These are phyloP conservation scores for Volvox carteri DNA, from an alignment of 163 green algal genomes.

Conservation along the genomic window DNA sequence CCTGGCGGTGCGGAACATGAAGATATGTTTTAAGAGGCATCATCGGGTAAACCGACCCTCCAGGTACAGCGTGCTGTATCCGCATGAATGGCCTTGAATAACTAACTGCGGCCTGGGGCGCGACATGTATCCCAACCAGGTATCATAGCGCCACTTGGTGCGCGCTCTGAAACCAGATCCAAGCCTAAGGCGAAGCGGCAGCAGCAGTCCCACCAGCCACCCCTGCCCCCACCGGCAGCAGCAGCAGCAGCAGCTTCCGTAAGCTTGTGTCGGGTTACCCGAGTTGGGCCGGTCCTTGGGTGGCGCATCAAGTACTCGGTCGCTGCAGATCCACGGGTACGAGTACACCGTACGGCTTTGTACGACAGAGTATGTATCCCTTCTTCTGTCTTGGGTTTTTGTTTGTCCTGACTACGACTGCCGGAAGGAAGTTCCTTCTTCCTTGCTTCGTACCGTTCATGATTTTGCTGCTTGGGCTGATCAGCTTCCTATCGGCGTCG, in stretches of 20 bases:
- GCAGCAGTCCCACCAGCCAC: too few relatives aligned
- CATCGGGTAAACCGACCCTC: background rate
- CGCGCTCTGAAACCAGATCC: background rate
- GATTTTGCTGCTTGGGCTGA: background rate
- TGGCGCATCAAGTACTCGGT: slow-evolving; percentile 40
- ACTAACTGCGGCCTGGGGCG: background rate
- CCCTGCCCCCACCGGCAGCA: background rate
- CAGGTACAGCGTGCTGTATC: background rate
- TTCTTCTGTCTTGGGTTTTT: background rate
- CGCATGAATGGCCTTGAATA: background rate
- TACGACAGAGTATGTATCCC: background rate
- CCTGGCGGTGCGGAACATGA: background rate
- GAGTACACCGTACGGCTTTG: too few relatives aligned
- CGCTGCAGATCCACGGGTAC: background rate
- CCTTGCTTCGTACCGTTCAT: background rate
- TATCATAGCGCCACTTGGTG: background rate
- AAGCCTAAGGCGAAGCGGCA: background rate
- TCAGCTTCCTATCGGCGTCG: background rate
- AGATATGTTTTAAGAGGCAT: background rate
- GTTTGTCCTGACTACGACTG: background rate
- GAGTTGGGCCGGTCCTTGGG: background rate
- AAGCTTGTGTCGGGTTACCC: background rate
- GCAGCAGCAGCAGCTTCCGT: background rate
- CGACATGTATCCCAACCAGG: background rate
- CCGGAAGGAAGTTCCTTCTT: background rate